Conservation (phyloP, 192 early-diverging fungal species). For the Rhizoclosmatium globosum region DNA sequence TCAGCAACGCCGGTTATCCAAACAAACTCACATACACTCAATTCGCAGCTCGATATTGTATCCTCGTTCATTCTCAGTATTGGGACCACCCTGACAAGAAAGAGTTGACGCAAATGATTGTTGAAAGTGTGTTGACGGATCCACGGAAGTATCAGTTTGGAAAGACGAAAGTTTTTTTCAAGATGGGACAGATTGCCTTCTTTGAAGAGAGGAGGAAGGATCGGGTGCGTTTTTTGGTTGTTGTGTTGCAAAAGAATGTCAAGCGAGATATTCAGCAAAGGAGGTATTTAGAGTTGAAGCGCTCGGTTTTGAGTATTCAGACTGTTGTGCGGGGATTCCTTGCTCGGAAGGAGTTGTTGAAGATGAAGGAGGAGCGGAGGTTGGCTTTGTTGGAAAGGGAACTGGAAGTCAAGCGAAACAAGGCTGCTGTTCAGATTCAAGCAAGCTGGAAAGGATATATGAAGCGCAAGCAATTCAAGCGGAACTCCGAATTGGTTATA, state of each 20-base stretch:
- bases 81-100: slow-evolving; percentile 8
- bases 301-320: slow-evolving; percentile 70
- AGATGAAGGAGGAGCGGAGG: neutral
- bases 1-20: slow-evolving; percentile 89
- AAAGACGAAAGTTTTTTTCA: slow-evolving; percentile 96
- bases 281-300: slow-evolving; percentile 49
- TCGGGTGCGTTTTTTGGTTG: slow-evolving; percentile 77
- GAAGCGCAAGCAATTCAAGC: slow-evolving; percentile 65
- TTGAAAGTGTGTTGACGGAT: slow-evolving; percentile 72
- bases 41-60: slow-evolving; percentile 75
- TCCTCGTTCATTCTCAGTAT: slow-evolving; percentile 26
- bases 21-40: slow-evolving; percentile 81
- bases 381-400: neutral
- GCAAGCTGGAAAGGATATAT: slow-evolving; percentile 68
- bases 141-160: slow-evolving; percentile 88
- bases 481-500: slow-evolving; percentile 45
- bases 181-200: slow-evolving; percentile 89
- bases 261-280: slow-evolving; percentile 69
- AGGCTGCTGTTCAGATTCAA: slow-evolving; percentile 83
- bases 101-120: slow-evolving; percentile 42
- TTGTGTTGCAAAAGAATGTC: slow-evolving; percentile 88
- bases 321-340: slow-evolving; percentile 18
- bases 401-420: no score
- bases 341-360: slow-evolving; percentile 9
- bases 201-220: slow-evolving; percentile 91